Base-by-base conservation (phyloP, 176 grass and related monocot species). In the Oropetium thomaeum region DNA sequence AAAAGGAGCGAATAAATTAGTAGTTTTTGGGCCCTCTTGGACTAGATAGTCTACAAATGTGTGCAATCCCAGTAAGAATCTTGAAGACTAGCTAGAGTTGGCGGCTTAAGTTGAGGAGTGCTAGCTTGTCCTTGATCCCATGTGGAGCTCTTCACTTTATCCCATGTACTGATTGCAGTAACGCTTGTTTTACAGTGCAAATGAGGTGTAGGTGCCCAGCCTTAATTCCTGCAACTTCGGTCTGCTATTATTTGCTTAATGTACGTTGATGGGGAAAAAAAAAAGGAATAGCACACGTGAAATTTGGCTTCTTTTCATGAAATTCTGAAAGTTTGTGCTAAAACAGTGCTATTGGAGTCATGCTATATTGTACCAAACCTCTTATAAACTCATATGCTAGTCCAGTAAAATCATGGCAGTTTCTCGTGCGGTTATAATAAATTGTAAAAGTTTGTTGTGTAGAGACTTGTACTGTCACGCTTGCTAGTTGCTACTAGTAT, bases 71-170 rank as follows among this genome's bases (percentile, higher is more conserved):
- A 70, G 70, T 80, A 64, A 84, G 81, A 88, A 88, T 84, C 86
- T 88, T 80, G 37, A 88, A 69, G 58, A 22, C 39, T 67, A 53
- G 79, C 79, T 82, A 73, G 67, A 53, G 32, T 49, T 57, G 35
- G 37, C 67, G 42, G 68, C 74, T 79, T 84, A 62, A 62, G 75
- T 40, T 83, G 25, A 51, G 57, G 32, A 45, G 41, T 87, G 43
- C 55, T 74, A 79, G 80, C 55, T 74, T 83, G 80, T 88, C 80
- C 86, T 83, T 83, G 74, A 87, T 87, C 85, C 75, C 86, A 88
- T 88, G 86, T 80, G 86, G 70, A 84, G 57, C 70, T 76, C 43
- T 63, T 79, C 63, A 63, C 81, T 84, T 80, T 88, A 88, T 84
- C 75, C 75, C 63, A 69, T 70, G 28, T 32, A 80, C 16, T 57